Evolutionary conservation across 768 basidiomycete species (phyloP).

Genomic region (Xerocomus spinulosus): DNA sequence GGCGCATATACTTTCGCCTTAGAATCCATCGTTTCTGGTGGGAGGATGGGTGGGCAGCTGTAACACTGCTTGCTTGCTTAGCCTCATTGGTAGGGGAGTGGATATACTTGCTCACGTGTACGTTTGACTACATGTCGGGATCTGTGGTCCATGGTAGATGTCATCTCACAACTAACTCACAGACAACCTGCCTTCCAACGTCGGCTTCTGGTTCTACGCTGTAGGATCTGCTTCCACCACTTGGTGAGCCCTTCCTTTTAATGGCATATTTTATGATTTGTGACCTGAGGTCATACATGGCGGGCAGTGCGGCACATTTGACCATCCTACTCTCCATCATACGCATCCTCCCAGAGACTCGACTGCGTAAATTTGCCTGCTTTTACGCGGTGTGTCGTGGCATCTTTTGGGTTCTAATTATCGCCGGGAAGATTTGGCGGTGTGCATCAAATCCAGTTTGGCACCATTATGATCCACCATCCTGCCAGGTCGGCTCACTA

Average conservation of each 20-base stretch:
- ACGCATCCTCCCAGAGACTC: conserved; percentile 5
- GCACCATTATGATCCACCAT: neutral
- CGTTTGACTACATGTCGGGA: neutral
- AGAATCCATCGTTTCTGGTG: conserved; percentile 14
- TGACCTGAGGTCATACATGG: neutral
- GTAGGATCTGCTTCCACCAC: conserved; percentile 4
- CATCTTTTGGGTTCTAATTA: neutral
- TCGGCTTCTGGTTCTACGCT: conserved; percentile 5
- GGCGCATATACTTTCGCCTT: conserved; percentile 11
- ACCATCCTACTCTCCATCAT: conserved; percentile 16
- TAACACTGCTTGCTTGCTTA: conserved; percentile 4
- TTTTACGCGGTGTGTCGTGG: neutral
- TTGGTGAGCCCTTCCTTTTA: neutral
- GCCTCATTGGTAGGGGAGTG: conserved; percentile 8
- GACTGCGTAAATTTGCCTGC: neutral
- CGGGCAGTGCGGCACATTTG: conserved; percentile 2
- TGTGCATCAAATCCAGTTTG: conserved; percentile 4
- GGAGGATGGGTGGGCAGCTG: conserved; percentile 15
- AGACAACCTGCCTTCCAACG: conserved; percentile 1
- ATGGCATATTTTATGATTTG: neutral
- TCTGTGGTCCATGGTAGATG: neutral
- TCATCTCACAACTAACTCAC: neutral
- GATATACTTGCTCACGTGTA: conserved; percentile 2
- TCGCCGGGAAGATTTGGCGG: conserved; percentile 3
- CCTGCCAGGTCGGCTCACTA: neutral